Evolutionary conservation across 2,329 filamentous ascomycete species (phyloP).

Genomic region (Ilyonectria sp.): DNA sequence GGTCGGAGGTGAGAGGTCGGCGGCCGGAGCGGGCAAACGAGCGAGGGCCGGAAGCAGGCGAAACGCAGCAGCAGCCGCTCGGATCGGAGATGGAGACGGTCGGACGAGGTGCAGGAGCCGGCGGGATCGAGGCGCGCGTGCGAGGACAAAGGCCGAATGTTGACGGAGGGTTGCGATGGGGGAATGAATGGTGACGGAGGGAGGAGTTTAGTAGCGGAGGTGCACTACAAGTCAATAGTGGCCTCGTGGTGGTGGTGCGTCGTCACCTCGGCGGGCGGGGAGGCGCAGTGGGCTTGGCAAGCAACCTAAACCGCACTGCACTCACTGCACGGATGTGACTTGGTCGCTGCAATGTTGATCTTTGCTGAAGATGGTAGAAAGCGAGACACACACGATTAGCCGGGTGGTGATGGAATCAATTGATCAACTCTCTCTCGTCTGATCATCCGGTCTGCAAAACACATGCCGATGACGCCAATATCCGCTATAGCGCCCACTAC

Average conservation of each 20-base stretch:
- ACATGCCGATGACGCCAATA: not conserved
- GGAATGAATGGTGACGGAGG: not conserved
- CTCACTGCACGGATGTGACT: not conserved
- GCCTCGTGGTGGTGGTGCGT: constrained; percentile 10
- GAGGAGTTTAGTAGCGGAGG: constrained; percentile 10
- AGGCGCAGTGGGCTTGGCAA: constrained; percentile 32
- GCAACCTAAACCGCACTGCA: not conserved
- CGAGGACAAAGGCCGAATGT: constrained; percentile 22
- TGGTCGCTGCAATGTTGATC: not conserved
- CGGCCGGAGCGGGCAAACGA: constrained; percentile 2
- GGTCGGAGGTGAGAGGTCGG: constrained; percentile 1
- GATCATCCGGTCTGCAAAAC: too few species aligned
- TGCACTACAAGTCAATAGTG: not conserved
- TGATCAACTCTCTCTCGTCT: too few species aligned
- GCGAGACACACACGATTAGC: too few species aligned
- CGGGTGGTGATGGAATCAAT: too few species aligned
- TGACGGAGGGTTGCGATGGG: constrained; percentile 26
- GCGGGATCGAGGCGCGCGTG: constrained; percentile 1
- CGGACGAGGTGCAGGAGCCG: not conserved
- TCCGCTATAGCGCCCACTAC: not conserved
- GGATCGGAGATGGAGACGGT: not conserved
- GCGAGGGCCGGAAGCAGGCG: not conserved
- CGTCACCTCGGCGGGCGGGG: constrained; percentile 24
- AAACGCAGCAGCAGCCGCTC: too few species aligned
- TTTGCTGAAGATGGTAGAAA: too few species aligned